A percentile compares a stretch with the other conserved stretches of the same genome.
These are phyloP conservation scores for Angomonas ambiguus DNA, from an alignment of 208 protist species.

Conservation along the genomic window DNA sequence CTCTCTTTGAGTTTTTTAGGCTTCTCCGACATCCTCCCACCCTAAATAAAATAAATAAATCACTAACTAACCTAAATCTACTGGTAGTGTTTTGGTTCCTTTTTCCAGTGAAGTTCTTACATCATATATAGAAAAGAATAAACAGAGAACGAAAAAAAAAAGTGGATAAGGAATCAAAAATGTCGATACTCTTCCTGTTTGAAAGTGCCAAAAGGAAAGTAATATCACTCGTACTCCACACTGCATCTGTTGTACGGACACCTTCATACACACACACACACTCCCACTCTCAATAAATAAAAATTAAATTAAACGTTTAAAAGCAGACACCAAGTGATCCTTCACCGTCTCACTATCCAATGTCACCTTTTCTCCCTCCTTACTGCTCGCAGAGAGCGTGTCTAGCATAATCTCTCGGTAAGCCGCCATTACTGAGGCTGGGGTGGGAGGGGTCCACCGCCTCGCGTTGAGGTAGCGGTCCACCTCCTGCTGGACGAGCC, in stretches of 20 bases:
- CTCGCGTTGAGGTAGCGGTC: neutral
- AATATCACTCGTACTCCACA: too few species aligned
- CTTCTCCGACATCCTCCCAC: neutral
- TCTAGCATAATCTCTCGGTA: constrained; percentile 6
- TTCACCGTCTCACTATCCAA: neutral
- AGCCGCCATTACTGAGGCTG: neutral
- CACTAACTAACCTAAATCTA: constrained; percentile 3
- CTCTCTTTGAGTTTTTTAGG: constrained; percentile 16
- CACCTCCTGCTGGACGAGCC: neutral
- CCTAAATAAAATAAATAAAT: constrained; percentile 6
- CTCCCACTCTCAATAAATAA: neutral
- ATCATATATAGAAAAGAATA: constrained; percentile 11
- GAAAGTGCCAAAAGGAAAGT: too few species aligned
- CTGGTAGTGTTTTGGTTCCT: neutral
- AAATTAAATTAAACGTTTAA: neutral
- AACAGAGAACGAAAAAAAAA: constrained; percentile 1
- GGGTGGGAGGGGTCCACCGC: neutral
- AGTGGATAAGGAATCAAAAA: neutral
- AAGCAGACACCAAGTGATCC: neutral
- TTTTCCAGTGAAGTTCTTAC: neutral
- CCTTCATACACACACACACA: too few species aligned
- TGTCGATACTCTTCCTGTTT: too few species aligned
- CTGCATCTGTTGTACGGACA: too few species aligned
- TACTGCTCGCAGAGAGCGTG: neutral
- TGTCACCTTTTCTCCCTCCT: neutral